Conservation (phyloP, 371 early-diverging fungal species). For the Mortierella polycephala region DNA sequence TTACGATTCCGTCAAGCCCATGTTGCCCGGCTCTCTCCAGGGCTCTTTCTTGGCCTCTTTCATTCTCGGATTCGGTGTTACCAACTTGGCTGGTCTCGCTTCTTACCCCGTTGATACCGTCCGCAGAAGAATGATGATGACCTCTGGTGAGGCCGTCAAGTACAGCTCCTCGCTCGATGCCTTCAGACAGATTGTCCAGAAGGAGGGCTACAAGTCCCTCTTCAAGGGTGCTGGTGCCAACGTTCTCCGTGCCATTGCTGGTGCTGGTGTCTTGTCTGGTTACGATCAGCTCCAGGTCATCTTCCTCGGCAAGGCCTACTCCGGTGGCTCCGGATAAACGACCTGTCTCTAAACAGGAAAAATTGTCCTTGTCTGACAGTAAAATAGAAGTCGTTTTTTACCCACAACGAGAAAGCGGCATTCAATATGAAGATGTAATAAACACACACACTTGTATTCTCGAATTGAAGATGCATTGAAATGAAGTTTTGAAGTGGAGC, state of each 20-base stretch:
- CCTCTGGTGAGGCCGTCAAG: constrained; percentile 76
- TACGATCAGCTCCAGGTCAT: constrained; percentile 72
- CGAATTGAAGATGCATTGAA: too few species aligned
- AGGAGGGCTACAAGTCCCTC: constrained; percentile 80
- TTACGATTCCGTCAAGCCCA: constrained; percentile 77
- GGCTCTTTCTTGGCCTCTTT: constrained; percentile 72
- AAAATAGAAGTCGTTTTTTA: constrained; percentile 13
- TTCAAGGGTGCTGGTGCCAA: constrained; percentile 88
- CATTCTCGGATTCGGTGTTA: constrained; percentile 73
- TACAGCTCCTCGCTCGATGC: constrained; percentile 79
- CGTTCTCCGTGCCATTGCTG: constrained; percentile 83
- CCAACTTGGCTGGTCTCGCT: constrained; percentile 71
- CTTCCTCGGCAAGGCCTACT: constrained; percentile 63
- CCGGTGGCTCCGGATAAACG: constrained; percentile 57
- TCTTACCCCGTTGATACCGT: constrained; percentile 92
- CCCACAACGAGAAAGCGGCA: constrained; percentile 6
- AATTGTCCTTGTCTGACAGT: constrained; percentile 7
- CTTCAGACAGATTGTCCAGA: constrained; percentile 73
- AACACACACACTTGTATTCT: neutral
- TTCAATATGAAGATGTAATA: constrained; percentile 24
- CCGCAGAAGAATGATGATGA: constrained; percentile 92
- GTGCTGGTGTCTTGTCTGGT: constrained; percentile 79
- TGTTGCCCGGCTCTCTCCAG: constrained; percentile 64
- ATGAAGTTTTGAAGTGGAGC: too few species aligned
- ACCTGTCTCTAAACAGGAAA: constrained; percentile 3